phyloP scores from a whole-genome alignment of 169 alveolate species.

The Cyclospora cayetanensis region DNA sequence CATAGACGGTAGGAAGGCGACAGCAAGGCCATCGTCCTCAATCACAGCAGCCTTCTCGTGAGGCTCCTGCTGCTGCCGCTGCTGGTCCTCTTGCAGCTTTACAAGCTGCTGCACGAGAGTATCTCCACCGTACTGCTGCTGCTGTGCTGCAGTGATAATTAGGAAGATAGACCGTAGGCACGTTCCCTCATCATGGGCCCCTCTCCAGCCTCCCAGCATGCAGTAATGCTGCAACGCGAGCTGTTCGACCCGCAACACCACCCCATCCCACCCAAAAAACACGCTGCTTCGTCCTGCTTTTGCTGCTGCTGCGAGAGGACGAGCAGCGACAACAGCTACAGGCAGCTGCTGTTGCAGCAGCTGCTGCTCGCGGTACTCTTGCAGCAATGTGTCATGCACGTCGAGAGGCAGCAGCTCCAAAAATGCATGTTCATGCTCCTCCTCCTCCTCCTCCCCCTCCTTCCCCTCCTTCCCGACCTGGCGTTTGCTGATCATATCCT shows the following conservation, averaged over 20 bases:
- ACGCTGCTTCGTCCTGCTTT: conserved; percentile 41
- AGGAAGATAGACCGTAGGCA: conserved; percentile 23
- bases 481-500: neutral
- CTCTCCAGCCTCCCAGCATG: conserved; percentile 58
- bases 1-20: neutral
- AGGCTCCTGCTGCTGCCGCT: neutral
- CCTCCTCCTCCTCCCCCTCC: neutral
- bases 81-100: neutral
- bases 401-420: conserved; percentile 23
- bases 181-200: conserved; percentile 51
- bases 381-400: conserved; percentile 24
- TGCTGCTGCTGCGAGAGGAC: conserved; percentile 41
- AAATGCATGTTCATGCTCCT: neutral
- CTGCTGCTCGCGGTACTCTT: neutral
- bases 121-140: neutral
- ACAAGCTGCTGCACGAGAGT: neutral
- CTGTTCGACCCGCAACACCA: conserved; percentile 37
- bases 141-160: neutral
- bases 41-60: neutral
- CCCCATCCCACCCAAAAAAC: conserved; percentile 45
- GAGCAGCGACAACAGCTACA: neutral
- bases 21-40: neutral
- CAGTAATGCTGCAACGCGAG: conserved; percentile 50
- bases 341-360: conserved; percentile 41
- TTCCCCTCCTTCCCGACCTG: neutral